A percentile compares a stretch with the other conserved stretches of the same genome.
phyloP scores from a whole-genome alignment of 345 rosid genomes.

The Ailanthus altissimus region DNA sequence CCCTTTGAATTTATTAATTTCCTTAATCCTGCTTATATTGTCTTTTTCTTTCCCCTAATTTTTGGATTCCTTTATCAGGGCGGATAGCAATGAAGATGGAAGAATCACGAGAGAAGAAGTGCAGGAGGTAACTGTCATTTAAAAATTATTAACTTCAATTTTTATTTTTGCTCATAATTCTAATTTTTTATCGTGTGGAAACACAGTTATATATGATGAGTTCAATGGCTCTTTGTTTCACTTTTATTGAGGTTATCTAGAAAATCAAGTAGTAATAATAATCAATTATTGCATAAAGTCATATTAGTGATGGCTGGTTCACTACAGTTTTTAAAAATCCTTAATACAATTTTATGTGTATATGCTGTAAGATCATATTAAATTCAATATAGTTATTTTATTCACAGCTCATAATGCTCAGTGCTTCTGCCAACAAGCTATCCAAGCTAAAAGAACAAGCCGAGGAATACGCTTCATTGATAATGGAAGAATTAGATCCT shows the following conservation, averaged over 20 bases:
- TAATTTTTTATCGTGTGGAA: too few species aligned
- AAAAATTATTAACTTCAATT: too few species aligned
- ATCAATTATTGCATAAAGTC: background rate
- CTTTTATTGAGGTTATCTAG: background rate
- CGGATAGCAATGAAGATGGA: constrained; percentile 89
- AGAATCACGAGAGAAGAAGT: constrained; percentile 84
- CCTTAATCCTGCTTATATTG: background rate
- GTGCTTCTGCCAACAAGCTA: constrained; percentile 94
- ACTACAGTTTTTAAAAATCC: background rate
- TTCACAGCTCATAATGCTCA: constrained; percentile 86
- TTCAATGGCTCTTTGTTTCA: too few species aligned
- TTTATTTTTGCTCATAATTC: background rate
- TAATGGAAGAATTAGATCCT: constrained; percentile 98
- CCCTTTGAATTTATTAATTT: background rate
- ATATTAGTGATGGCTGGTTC: background rate
- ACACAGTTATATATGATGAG: background rate
- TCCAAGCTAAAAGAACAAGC: constrained; percentile 93
- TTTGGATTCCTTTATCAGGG: constrained; percentile 55
- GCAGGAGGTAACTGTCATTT: constrained; percentile 50
- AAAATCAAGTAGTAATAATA: background rate
- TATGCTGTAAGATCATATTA: background rate
- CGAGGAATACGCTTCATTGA: constrained; percentile 82
- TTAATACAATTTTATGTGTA: background rate
- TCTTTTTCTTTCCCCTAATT: background rate
- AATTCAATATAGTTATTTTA: background rate